Evolutionary conservation across 768 basidiomycete species (phyloP), one percentile per base, ranked within the genome.

Genomic region (Tulasnella sp.): DNA sequence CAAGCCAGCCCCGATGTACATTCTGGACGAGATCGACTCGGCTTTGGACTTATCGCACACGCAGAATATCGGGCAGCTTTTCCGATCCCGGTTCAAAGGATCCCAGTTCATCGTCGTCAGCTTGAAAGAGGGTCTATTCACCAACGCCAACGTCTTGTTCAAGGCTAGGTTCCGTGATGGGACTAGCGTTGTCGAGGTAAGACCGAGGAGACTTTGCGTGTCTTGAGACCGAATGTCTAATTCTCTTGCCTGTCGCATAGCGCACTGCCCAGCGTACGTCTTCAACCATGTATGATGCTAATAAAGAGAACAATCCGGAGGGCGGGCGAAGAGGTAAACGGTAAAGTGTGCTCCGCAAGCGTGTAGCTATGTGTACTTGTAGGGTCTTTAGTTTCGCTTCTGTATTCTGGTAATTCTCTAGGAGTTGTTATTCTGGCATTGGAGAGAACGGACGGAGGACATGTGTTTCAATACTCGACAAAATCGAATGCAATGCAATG

Each of bases 1-100:
- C 86, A 98, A 98, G 78, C 95, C 96, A 8, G 95, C 96, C 17
- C 96, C 95, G 2, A 95, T 98, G 94, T 98, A 98, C 80, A 99
- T 99, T 78, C 86, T 99, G 9, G 97, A 99, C 81, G 97, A 99
- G 81, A 96, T 99, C 75, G 97, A 98, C 80, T 95, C 97, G 0
- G 96, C 96, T 8, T 86, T 98, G 34, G 97, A 99, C 81, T 83
- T 98, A 14, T 95, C 94, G 35, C 94, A 96, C 76, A 96, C 94
- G 1, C 95, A 98, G 77, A 94, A 99, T 80, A 98, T 99, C 73
- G 97, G 96, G 36, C 93, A 94, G 75, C 87, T 98, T n/a, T 98
- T 99, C 87, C 87, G 91, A 47, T 96, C 90, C 64, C 88, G 97
- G 19, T 99, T 99, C 86, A 95, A 94, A 81, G 96, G 96, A 47